Evolutionary conservation across 441 rosid species (phyloP).

Genomic region (Theobroma grandiflorum): DNA sequence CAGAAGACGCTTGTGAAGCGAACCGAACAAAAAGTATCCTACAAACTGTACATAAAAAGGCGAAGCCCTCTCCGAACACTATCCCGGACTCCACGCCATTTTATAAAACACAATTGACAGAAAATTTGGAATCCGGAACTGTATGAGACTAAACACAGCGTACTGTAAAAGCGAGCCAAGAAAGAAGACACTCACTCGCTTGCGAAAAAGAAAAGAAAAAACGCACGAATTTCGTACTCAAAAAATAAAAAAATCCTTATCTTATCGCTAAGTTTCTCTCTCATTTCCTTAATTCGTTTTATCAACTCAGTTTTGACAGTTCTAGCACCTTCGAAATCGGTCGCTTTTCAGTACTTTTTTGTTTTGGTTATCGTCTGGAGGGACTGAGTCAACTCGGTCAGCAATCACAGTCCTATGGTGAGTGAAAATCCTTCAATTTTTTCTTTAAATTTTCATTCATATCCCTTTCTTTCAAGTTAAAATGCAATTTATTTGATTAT

Average conservation of each 20-base stretch:
- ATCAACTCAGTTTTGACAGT: neutral
- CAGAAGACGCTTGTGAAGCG: neutral
- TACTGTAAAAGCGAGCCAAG: conserved; percentile 51
- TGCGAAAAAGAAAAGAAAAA: neutral
- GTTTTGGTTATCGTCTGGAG: neutral
- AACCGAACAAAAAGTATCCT: neutral
- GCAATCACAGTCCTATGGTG: conserved; percentile 42
- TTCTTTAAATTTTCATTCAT: neutral
- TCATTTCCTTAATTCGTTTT: neutral
- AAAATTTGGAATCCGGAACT: conserved; percentile 47
- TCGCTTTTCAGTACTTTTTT: neutral
- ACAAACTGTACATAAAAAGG: neutral
- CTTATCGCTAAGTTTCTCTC: neutral
- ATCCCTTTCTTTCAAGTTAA: conserved; percentile 13
- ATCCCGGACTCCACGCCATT: conserved; percentile 41
- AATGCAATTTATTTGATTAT: conserved; percentile 12
- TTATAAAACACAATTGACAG: conserved; percentile 24
- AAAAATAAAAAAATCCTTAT: neutral
- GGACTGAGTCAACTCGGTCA: conserved; percentile 34
- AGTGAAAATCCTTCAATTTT: conserved; percentile 24
- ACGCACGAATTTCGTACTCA: neutral
- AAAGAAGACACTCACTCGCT: neutral
- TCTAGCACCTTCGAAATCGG: neutral
- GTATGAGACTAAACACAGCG: conserved; percentile 39
- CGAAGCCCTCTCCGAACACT: neutral